Evolutionary conservation across 306 rosid species (phyloP).

Genomic region (Vachellia pachyceras): DNA sequence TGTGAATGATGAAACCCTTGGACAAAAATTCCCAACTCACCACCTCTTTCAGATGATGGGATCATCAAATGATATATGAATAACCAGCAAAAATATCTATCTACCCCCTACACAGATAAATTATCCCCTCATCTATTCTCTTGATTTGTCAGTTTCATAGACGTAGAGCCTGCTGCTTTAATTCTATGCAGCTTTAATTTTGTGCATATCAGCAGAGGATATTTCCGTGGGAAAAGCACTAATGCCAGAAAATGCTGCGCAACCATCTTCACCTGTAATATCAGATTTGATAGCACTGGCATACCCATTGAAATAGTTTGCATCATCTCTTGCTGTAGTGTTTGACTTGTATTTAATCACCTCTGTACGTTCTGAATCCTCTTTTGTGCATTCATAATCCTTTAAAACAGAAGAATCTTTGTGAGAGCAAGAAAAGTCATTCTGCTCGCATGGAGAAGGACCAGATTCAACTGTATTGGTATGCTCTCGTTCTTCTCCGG

Average conservation of each 20-base stretch:
- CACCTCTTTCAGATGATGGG: constrained; percentile 68
- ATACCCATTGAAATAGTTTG: constrained; percentile 49
- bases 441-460: constrained; percentile 34
- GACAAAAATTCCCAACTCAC: constrained; percentile 62
- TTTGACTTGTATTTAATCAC: constrained; percentile 31
- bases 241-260: constrained; percentile 17
- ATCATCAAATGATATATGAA: constrained; percentile 53
- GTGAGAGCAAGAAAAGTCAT: constrained; percentile 35
- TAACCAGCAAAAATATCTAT: constrained; percentile 24
- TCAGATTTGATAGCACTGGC: constrained; percentile 24
- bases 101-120: constrained; percentile 30
- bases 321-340: constrained; percentile 31
- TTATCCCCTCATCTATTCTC: constrained; percentile 43
- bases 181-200: constrained; percentile 29
- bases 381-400: constrained; percentile 32
- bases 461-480: constrained; percentile 8
- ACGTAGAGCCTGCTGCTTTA: background rate
- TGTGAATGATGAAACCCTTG: constrained; percentile 65
- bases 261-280: constrained; percentile 37
- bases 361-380: constrained; percentile 44
- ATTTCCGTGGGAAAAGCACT: constrained; percentile 34
- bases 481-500: constrained; percentile 33
- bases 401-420: constrained; percentile 33
- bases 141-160: constrained; percentile 36
- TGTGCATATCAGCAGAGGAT: constrained; percentile 40